Base-by-base conservation (phyloP, 257 asterid species). In the Perilla frutescens region DNA sequence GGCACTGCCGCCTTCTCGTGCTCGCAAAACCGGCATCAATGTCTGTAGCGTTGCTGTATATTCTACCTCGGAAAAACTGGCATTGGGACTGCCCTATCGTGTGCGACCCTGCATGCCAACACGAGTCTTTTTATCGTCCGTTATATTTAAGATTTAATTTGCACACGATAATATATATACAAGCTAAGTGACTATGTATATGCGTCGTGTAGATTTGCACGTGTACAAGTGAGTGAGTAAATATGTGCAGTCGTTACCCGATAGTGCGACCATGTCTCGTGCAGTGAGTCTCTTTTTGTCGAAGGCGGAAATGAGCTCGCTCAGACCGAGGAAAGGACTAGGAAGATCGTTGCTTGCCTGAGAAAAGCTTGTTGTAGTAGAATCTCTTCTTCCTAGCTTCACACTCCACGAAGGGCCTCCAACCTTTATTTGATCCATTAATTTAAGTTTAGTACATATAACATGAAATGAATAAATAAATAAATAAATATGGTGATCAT, bases 321-420 rank as follows among this genome's bases (percentile, higher is more conserved):
- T 6, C 0, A 66, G 47, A 7, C 45, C 45, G 7, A n/a, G 1
- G 9, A 49, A 66, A 12, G 59, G 71, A 14, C 59, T 49, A 1
- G 71, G 71, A 31, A 66, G 71, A 48, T 66, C 71, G 32, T 10
- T 31, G 31, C 62, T 29, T 7, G 76, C 80, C 20, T 60, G 32
- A 3, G 71, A 36, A 29, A 40, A 49, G 56, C 71, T 76, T 0
- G 76, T 71, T 5, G 80, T 59, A 12, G 80, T 76, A 0, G 80
- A 76, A 69, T 76, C 76, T 34, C 70, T 48, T 68, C 80, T 68
- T 55, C 66, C 80, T 5, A 57, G 75, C 37, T 60, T 68, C n/a
- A 76, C 76, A 1, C 11, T 47, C 81, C 81, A 76, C 36, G 72
- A 70, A 4, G 81, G 81, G 3, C 81, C 81, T 4, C 81, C 73